Evolutionary conservation across 768 basidiomycete genomes (phyloP).

Genomic region (Termitomyces sp.): DNA sequence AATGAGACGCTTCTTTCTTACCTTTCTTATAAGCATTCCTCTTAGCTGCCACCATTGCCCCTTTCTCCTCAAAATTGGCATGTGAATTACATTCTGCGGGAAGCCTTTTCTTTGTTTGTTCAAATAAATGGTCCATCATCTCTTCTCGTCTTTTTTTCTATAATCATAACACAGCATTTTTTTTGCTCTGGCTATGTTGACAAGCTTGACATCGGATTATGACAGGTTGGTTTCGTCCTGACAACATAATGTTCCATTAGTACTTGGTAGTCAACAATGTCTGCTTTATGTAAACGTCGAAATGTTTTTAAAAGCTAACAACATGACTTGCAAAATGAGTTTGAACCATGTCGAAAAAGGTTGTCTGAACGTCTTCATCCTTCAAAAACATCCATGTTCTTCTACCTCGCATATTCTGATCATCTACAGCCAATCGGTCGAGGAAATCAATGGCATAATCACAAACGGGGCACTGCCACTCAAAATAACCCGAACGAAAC

Average conservation of each 20-base stretch:
- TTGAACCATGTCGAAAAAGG: conserved; percentile 19
- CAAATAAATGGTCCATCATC: too few species aligned
- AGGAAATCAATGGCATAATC: conserved; percentile 41
- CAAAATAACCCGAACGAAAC: conserved; percentile 36
- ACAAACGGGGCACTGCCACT: conserved; percentile 55
- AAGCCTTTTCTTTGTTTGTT: too few species aligned
- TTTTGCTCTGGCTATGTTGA: too few species aligned
- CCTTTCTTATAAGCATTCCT: too few species aligned
- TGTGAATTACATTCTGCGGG: too few species aligned
- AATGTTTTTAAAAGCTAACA: not conserved
- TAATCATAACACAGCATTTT: too few species aligned
- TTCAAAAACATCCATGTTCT: conserved; percentile 28
- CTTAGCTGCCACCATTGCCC: too few species aligned
- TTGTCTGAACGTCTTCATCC: conserved; percentile 22
- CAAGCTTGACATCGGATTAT: too few species aligned
- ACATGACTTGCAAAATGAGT: conserved; percentile 20
- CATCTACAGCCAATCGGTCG: conserved; percentile 19
- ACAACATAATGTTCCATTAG: not conserved
- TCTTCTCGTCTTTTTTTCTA: too few species aligned
- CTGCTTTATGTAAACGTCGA: not conserved
- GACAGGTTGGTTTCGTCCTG: not conserved
- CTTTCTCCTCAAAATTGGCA: too few species aligned
- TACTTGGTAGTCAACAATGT: not conserved
- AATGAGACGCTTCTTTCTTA: too few species aligned
- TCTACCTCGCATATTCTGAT: conserved; percentile 21